These are phyloP conservation scores for Colletotrichum sp. DNA, from an alignment of 2,329 filamentous ascomycete genomes.

Conservation along the genomic window DNA sequence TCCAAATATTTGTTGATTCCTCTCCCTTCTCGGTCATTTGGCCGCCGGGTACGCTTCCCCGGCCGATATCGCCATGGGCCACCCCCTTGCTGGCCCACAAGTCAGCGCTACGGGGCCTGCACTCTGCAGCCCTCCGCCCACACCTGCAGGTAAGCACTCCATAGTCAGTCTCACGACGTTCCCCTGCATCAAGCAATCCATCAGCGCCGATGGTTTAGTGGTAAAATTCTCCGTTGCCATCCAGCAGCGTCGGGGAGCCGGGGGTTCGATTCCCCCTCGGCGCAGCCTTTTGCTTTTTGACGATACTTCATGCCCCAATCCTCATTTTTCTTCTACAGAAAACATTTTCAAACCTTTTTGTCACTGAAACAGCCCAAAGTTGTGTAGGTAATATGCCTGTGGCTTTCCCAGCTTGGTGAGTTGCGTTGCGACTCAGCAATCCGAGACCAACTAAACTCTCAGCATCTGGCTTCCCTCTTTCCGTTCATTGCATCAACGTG, in stretches of 20 bases:
- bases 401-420: no score
- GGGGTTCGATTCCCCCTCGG: not conserved
- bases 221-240: not conserved
- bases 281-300: not conserved
- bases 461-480: no score
- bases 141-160: not conserved
- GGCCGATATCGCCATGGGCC: not conserved
- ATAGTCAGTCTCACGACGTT: accelerated
- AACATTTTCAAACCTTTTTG: no score
- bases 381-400: no score
- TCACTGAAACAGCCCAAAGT: no score
- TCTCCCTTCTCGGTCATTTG: not conserved
- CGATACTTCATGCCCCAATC: no score
- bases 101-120: not conserved
- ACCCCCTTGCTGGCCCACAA: not conserved
- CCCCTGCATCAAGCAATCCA: accelerated
- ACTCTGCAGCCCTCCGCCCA: not conserved
- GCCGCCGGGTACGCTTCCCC: not conserved
- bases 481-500: no score
- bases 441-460: no score
- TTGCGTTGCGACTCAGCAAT: no score
- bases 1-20: not conserved
- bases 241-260: not conserved
- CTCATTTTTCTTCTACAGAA: no score
- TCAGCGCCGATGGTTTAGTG: not conserved